Evolutionary conservation across 2,329 filamentous ascomycete species (phyloP).

Genomic region (Pseudocercospora vitis): DNA sequence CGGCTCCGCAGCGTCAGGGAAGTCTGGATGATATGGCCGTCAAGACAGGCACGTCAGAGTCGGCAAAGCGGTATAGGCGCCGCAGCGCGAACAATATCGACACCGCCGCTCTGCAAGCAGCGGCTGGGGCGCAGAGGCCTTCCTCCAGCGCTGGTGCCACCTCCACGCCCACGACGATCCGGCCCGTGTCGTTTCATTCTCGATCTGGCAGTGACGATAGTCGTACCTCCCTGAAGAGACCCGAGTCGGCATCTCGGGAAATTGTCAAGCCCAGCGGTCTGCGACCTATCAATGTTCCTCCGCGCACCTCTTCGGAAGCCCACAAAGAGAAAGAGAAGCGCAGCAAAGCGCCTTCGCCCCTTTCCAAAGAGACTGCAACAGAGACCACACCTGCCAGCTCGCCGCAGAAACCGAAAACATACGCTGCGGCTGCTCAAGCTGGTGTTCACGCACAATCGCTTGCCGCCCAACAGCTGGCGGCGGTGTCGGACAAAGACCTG

Average conservation of each 20-base stretch:
- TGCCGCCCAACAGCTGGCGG: conserved; percentile 79
- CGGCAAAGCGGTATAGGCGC: conserved; percentile 73
- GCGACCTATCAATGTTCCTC: conserved; percentile 32
- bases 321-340: conserved; percentile 38
- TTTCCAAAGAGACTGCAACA: conserved; percentile 47
- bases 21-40: conserved; percentile 72
- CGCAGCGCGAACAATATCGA: conserved; percentile 75
- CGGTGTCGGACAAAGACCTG: conserved; percentile 78
- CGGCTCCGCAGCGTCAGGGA: conserved; percentile 27
- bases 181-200: conserved; percentile 36
- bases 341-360: conserved; percentile 47
- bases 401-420: conserved; percentile 35
- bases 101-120: conserved; percentile 32
- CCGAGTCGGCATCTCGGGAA: conserved; percentile 21
- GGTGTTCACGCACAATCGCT: conserved; percentile 53
- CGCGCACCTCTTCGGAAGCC: conserved; percentile 41
- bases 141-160: conserved; percentile 31
- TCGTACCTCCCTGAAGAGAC: conserved; percentile 21
- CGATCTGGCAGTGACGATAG: conserved; percentile 40
- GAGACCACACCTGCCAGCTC: conserved; percentile 22
- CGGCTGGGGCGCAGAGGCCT: conserved; percentile 28
- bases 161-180: conserved; percentile 36
- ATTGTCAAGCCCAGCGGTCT: conserved; percentile 21
- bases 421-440: conserved; percentile 35
- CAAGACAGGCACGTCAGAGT: conserved; percentile 60